A percentile compares a stretch with the other conserved stretches of the same genome.
Conservation (phyloP, 1,139 yeast species). For the Candida sp. region DNA sequence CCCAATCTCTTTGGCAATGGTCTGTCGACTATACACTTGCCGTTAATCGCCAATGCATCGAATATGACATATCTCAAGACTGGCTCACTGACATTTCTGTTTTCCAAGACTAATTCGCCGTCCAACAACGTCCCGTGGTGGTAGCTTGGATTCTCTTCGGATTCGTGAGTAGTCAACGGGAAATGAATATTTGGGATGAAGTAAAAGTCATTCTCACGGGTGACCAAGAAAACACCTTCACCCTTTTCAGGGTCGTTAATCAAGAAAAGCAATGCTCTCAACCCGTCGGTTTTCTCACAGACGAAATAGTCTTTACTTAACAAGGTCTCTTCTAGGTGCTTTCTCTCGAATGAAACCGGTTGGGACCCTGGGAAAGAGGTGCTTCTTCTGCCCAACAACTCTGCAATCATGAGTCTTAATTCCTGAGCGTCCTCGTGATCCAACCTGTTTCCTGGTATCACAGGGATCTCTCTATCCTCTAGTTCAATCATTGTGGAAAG, state of each 20-base stretch:
- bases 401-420: slow-evolving; percentile 71
- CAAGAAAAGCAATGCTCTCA: slow-evolving; percentile 75
- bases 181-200: slow-evolving; percentile 85
- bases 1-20: slow-evolving; percentile 84
- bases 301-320: slow-evolving; percentile 72
- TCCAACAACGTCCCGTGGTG: slow-evolving; percentile 92
- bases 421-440: slow-evolving; percentile 74
- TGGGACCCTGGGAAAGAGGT: slow-evolving; percentile 86
- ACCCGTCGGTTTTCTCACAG: slow-evolving; percentile 96
- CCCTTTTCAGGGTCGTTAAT: slow-evolving; percentile 73
- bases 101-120: slow-evolving; percentile 82
- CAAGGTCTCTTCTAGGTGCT: slow-evolving; percentile 69
- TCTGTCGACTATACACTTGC: slow-evolving; percentile 68
- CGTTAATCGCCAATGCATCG: slow-evolving; percentile 89
- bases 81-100: slow-evolving; percentile 49
- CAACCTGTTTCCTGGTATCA: slow-evolving; percentile 81
- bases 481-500: slow-evolving; percentile 33
- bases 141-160: slow-evolving; percentile 55
- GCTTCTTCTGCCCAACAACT: slow-evolving; percentile 59
- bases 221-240: slow-evolving; percentile 77
- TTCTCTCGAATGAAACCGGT: slow-evolving; percentile 88
- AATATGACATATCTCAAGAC: slow-evolving; percentile 80
- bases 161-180: slow-evolving; percentile 58
- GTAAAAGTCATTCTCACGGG: slow-evolving; percentile 87
- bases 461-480: slow-evolving; percentile 71